Evolutionary conservation across 805 yeast species (phyloP), one percentile per base, ranked within the genome.

Genomic region (Saturnispora dispora): DNA sequence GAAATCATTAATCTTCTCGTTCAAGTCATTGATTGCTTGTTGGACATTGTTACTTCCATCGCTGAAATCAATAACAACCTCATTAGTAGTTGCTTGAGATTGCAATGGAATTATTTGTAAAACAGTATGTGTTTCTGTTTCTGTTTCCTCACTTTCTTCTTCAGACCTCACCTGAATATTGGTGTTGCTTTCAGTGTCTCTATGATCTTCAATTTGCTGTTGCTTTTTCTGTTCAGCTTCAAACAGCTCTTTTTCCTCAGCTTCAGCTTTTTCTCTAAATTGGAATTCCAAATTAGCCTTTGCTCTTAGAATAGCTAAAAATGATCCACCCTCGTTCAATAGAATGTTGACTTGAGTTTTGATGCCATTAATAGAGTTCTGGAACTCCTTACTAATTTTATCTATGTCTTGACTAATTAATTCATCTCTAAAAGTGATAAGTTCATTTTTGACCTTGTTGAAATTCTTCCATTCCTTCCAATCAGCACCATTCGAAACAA

Each of bases 391-490:
- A 3, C 54, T 56, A 1, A 55, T 53, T 56, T 71, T 56, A 40
- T 64, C 59, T 2, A 71, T 67, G 18, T 67, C 60, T 20, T 65
- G 62, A 11, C 60, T 55, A 15, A 73, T 72, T 40, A 84, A 63
- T 15, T 63, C 58, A 54, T 85, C 88, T 54, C 90, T 73, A 37
- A 76, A 73, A 4, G 69, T 67, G 55, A 81, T 75, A 8, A 85
- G 68, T 27, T 70, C 67, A 49, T 75, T 78, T 62, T 84, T 85
- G 40, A 81, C 68, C 33, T 67, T 68, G 54, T 82, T 77, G 60
- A 78, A 83, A 51, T 73, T 70, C 58, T 77, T 82, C 90, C 86
- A 82, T 55, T 76, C 78, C 30, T 64, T 64, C 74, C 80, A 80
- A 28, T 70, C 66, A 35, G 67, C 71, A 30, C 69, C 73, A 17